Evolutionary conservation across 257 asterid species (phyloP).

Genomic region (Echites panduratus): DNA sequence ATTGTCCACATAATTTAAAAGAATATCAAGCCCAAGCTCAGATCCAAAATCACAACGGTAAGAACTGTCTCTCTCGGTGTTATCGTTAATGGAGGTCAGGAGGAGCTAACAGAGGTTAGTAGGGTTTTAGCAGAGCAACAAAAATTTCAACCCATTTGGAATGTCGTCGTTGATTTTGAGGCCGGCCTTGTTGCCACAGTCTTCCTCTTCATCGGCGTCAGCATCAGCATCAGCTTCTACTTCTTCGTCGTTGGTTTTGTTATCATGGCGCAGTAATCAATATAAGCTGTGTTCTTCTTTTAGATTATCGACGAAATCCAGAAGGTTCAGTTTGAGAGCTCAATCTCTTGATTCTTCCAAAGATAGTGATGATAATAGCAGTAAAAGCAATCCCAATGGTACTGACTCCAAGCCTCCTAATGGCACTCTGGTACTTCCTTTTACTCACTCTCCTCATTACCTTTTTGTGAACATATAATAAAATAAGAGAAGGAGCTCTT

Average conservation of each 20-base stretch:
- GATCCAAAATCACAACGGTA: not conserved
- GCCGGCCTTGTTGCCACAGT: slow-evolving; percentile 41
- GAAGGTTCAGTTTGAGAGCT: slow-evolving; percentile 50
- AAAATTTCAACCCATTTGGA: slow-evolving; percentile 2
- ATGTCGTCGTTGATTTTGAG: slow-evolving; percentile 63
- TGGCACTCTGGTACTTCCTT: slow-evolving; percentile 51
- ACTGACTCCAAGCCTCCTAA: slow-evolving; percentile 61
- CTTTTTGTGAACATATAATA: not conserved
- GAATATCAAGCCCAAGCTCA: slow-evolving; percentile 8
- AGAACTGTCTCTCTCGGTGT: not conserved
- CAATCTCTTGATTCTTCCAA: slow-evolving; percentile 23
- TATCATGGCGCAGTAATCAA: slow-evolving; percentile 14
- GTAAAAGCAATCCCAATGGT: slow-evolving; percentile 33
- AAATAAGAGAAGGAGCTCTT: not conserved
- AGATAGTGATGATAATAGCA: slow-evolving; percentile 16
- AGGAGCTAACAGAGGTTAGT: not conserved
- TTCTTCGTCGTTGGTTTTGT: slow-evolving; percentile 22
- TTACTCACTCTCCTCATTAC: not conserved
- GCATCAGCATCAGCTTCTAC: slow-evolving; percentile 31
- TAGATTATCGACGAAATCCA: slow-evolving; percentile 34
- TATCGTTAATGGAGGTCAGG: slow-evolving; percentile 22
- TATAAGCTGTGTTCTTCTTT: slow-evolving; percentile 23
- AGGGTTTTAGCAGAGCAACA: slow-evolving; percentile 13
- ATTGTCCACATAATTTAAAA: too few species aligned
- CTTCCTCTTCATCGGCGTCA: not conserved